Evolutionary conservation across 2,329 filamentous ascomycete genomes (phyloP).

Genomic region (Xylariaceae sp.): DNA sequence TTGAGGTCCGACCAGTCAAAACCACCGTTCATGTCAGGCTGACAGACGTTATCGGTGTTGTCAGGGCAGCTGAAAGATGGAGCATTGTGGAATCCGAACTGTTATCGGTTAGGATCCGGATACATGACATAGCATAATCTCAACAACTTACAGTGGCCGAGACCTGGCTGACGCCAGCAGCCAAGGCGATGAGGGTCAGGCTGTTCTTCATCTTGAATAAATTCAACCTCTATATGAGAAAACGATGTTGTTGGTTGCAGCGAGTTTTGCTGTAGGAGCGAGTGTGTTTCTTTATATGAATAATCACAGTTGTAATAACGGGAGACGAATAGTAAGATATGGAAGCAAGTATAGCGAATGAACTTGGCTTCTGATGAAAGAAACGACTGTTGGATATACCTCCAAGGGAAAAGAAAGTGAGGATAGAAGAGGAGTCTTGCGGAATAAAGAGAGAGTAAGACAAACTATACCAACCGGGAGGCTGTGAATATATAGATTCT

Average conservation of each 20-base stretch:
- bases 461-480: conserved; percentile 7
- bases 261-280: conserved; percentile 12
- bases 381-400: conserved; percentile 26
- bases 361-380: conserved; percentile 40
- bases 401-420: conserved; percentile 23
- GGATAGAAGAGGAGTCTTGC: conserved; percentile 20
- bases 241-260: conserved; percentile 8
- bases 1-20: conserved; percentile 67
- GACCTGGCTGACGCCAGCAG: conserved; percentile 46
- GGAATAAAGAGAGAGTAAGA: conserved; percentile 15
- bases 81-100: conserved; percentile 26
- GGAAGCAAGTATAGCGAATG: conserved; percentile 53
- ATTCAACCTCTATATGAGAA: conserved; percentile 5
- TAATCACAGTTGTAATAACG: conserved; percentile 16
- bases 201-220: conserved; percentile 47
- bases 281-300: conserved; percentile 19
- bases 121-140: background rate
- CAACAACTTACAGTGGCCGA: conserved; percentile 39
- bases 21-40: conserved; percentile 61
- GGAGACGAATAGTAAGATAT: conserved; percentile 28
- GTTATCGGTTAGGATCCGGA: too few species aligned
- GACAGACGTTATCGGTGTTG: conserved; percentile 76
- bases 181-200: conserved; percentile 44
- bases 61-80: conserved; percentile 60
- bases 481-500: conserved; percentile 26